Base-by-base conservation (phyloP, 2,329 filamentous ascomycete species). In the Sporothrix pallida region DNA sequence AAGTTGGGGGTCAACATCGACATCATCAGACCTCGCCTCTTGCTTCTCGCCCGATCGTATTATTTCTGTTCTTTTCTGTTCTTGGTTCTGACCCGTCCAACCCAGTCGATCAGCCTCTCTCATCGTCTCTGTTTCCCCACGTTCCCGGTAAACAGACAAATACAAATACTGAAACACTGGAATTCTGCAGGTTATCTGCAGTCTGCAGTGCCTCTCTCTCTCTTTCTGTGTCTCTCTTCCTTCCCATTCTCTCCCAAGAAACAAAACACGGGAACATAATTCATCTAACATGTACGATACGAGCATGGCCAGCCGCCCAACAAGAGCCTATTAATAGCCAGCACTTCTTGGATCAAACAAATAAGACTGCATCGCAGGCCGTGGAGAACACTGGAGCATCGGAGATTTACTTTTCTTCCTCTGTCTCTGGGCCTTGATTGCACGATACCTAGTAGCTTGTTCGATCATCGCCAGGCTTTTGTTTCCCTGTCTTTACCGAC, bases 151-250 rank as follows among this genome's bases (percentile, higher is more conserved):
- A 37, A 37, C 31, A 37, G 31, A 37, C n/a, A 42, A 44, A 44
- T 52, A 17, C 67, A 70, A 56, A 70, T 42, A 56, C 67, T 56
- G 67, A 70, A 70, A 70, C 67, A 44, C 67, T 52, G 46, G 46
- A 10, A 3, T 15, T 52, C 65, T 52, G 65, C 46, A 52, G 46
- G 13, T 62, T n/a, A n/a, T 6, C 50, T 52, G 52, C 52, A 44
- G n/a, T 48, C 31, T 37, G 4, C 31, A 37, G 58, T 48, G 23
- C 23, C 23, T 26, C 23, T 26, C 23, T 26, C 23, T 26, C 23
- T 26, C 23, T 4, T 67, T 42, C 60, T 44, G 65, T 52, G 13
- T 37, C 23, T 52, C 2, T n/a, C 50, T 70, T 56, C n/a, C 31
- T 7, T 1, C 23, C 10, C 15, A 23, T 44, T 70, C 31, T 23